Base-by-base conservation (phyloP, 2,329 filamentous ascomycete species). In the Aspergillus terreus region DNA sequence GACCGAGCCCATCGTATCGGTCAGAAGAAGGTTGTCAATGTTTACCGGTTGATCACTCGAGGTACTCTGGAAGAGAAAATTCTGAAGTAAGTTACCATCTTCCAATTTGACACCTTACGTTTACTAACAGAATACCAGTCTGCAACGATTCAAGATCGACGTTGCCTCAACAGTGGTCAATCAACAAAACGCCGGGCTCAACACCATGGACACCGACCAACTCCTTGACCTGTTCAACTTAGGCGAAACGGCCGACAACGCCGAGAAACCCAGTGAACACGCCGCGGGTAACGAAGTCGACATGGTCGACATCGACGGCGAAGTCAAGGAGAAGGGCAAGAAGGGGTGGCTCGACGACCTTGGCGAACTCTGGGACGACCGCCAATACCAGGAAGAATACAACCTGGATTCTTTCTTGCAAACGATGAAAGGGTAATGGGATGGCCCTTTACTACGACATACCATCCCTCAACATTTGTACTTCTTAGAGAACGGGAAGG, bases 1-100 rank as follows among this genome's bases (percentile, higher is more conserved):
- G 94, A 99, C 68, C 90, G 94, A 54, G 94, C 94, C 7, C 94
- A 99, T 78, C 86, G 94, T 62, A 97, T 99, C 63, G 94, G 94
- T 2, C 94, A 99, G 77, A 99, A 99, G 84, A 99, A 97, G 82
- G 94, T 97, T 35, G 94, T 99, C 61, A 99, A 99, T 66, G 94
- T 99, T 14, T 99, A 99, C 73, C 90, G 94, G 21, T 81, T 99
- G 59, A 94, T 99, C 64, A 99, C 94, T 5, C 83, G 94, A 60
- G 94, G 94, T 56, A 99, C 95, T 2, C 76, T 99, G 45, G 94
- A 99, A 72, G 94, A 99, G 78, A 99, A 99, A 82, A 99, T 99
- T 66, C 77, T 99, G 65, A 87, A 81, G 82, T 85, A 78, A 66
- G 80, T 45, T 9, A 21, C 27, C 10, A 17, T 14, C 7, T 10